Percentiles rank a stretch among this genome's conserved stretches.
Conservation (phyloP, 345 rosid species). For the Arabis alpina region DNA sequence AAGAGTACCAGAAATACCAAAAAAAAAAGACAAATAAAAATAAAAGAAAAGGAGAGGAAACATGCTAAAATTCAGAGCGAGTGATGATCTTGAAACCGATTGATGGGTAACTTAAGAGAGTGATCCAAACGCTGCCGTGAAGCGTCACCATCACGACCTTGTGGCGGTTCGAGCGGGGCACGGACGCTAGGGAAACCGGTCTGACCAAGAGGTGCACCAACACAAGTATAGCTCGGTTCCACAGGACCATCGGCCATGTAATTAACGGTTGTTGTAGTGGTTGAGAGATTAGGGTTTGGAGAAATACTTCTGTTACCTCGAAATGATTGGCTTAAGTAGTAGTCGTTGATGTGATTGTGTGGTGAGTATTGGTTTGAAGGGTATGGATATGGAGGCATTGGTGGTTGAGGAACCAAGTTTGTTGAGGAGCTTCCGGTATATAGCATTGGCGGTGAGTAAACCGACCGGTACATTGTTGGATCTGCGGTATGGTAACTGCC, state of each 20-base stretch:
- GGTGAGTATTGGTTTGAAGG: conserved; percentile 54
- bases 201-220: conserved; percentile 73
- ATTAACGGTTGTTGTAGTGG: conserved; percentile 43
- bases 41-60: conserved; percentile 43
- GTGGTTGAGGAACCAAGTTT: conserved; percentile 48
- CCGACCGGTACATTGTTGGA: conserved; percentile 63
- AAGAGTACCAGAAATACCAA: neutral
- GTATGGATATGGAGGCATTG: conserved; percentile 49
- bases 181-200: conserved; percentile 45
- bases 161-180: conserved; percentile 49
- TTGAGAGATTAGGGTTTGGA: conserved; percentile 46
- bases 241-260: conserved; percentile 40
- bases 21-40: conserved; percentile 1
- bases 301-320: conserved; percentile 41
- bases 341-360: conserved; percentile 57
- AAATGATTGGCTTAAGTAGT: conserved; percentile 75
- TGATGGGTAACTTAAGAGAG: conserved; percentile 50
- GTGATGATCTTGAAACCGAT: conserved; percentile 66
- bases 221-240: conserved; percentile 62
- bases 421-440: conserved; percentile 59
- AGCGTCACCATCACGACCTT: conserved; percentile 55
- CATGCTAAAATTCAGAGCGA: conserved; percentile 22
- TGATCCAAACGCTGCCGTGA: conserved; percentile 53
- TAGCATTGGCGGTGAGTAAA: conserved; percentile 61
- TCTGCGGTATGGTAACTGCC: conserved; percentile 66